Evolutionary conservation across 805 yeast species (phyloP).

Genomic region (Sugiyamaella floridensis): DNA sequence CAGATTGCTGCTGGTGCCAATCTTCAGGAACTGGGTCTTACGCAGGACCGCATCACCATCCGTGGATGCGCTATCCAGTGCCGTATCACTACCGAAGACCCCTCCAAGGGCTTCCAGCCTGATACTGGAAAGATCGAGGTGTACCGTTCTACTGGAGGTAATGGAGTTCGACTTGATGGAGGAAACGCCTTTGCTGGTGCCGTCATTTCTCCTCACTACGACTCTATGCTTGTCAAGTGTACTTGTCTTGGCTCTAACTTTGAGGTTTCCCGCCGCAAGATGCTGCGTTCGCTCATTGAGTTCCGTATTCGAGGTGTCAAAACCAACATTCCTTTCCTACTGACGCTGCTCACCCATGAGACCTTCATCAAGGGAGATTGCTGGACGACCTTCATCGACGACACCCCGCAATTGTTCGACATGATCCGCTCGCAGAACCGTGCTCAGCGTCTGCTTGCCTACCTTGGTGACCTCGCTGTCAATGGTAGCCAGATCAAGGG

Average conservation of each 20-base stretch:
- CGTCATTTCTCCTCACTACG: constrained; percentile 93
- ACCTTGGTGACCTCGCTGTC: constrained; percentile 88
- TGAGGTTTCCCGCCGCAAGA: constrained; percentile 95
- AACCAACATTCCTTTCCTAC: constrained; percentile 93
- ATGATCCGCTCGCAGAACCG: constrained; percentile 94
- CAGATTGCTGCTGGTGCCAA: constrained; percentile 99
- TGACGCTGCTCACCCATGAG: constrained; percentile 84
- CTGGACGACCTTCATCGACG: constrained; percentile 98
- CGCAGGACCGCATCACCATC: constrained; percentile 91
- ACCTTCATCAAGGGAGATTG: constrained; percentile 80
- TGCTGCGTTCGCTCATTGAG: constrained; percentile 94
- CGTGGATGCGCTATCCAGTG: constrained; percentile 98
- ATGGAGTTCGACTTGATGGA: constrained; percentile 97
- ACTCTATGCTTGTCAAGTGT: constrained; percentile 96
- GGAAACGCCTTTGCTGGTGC: constrained; percentile 98
- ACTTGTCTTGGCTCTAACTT: constrained; percentile 95
- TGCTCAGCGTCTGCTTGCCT: constrained; percentile 87
- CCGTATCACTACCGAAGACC: constrained; percentile 98
- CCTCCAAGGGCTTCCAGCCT: constrained; percentile 93
- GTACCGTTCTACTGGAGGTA: constrained; percentile 97
- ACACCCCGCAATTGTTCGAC: constrained; percentile 91
- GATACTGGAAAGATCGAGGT: constrained; percentile 98
- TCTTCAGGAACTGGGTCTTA: constrained; percentile 78
- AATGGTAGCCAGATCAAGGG: constrained; percentile 96
- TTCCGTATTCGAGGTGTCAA: constrained; percentile 98